Conservation (phyloP, 352 stramenopile genomes). For the Phytopythium mirpurense region DNA sequence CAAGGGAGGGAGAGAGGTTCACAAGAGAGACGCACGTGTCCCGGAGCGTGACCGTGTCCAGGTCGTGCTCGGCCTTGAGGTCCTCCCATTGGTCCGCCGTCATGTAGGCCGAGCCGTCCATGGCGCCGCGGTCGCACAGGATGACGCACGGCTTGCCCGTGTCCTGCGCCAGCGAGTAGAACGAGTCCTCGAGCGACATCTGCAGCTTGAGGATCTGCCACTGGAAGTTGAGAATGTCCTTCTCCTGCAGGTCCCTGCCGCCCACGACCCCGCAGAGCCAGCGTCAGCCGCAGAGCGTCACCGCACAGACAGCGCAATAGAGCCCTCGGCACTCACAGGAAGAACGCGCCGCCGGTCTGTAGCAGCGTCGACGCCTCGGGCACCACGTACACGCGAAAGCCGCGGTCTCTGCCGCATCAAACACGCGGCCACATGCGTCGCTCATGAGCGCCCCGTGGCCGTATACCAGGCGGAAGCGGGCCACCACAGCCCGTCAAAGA, state of each 20-base stretch:
- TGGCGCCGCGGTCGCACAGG: slow-evolving; percentile 93
- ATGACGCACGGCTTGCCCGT: slow-evolving; percentile 87
- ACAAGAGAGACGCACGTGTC: slow-evolving; percentile 60
- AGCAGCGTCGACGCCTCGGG: slow-evolving; percentile 95
- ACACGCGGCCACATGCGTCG: background rate
- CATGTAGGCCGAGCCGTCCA: slow-evolving; percentile 96
- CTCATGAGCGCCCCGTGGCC: background rate
- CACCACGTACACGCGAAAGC: slow-evolving; percentile 94
- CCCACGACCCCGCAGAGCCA: background rate
- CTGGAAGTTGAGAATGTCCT: slow-evolving; percentile 85
- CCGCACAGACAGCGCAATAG: too few species aligned
- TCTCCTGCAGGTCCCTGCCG: slow-evolving; percentile 66
- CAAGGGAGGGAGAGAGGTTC: too few species aligned
- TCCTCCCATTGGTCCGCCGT: slow-evolving; percentile 85
- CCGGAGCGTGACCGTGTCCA: slow-evolving; percentile 81
- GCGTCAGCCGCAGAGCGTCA: background rate
- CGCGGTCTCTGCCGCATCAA: slow-evolving; percentile 56
- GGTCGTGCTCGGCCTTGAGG: slow-evolving; percentile 68
- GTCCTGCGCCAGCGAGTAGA: slow-evolving; percentile 78
- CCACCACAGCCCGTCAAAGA: too few species aligned
- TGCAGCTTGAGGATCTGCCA: slow-evolving; percentile 84
- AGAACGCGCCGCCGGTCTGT: slow-evolving; percentile 90
- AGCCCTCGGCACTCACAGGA: slow-evolving; percentile 41
- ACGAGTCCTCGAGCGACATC: slow-evolving; percentile 81
- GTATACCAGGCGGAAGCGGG: background rate